Conservation (phyloP, 768 basidiomycete species). For the Leucosporidium creatinivorum region DNA sequence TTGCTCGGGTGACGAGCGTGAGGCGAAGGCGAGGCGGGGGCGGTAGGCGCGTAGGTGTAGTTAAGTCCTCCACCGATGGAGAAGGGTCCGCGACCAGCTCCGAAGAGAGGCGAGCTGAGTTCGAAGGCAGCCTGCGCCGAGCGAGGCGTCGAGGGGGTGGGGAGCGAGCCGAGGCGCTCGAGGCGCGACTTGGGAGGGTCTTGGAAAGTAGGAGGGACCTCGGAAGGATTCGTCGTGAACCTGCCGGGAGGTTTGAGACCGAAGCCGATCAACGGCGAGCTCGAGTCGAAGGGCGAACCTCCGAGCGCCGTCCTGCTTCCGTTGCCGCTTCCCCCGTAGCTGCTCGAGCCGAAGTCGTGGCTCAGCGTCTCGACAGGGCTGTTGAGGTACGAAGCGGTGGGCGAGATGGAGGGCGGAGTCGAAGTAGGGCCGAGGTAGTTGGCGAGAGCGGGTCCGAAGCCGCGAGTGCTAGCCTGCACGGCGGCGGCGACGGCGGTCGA, state of each 20-base stretch:
- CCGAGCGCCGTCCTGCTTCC: too few relatives aligned
- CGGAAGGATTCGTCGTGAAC: slow-evolving; percentile 14
- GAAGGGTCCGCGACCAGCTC: too few relatives aligned
- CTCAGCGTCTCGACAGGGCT: background rate
- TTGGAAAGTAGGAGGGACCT: slow-evolving; percentile 24
- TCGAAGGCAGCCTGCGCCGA: background rate
- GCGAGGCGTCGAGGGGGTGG: background rate
- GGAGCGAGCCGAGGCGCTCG: slow-evolving; percentile 17
- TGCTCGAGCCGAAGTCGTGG: background rate
- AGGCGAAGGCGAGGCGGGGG: slow-evolving; percentile 4
- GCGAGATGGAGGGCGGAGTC: background rate
- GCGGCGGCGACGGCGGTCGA: slow-evolving; percentile 16
- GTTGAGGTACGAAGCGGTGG: slow-evolving; percentile 3
- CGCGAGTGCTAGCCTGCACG: slow-evolving; percentile 3
- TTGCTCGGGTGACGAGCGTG: slow-evolving; percentile 15
- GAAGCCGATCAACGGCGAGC: slow-evolving; percentile 21
- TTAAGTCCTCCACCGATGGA: too few relatives aligned
- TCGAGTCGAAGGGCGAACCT: background rate
- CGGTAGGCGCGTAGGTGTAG: too few relatives aligned
- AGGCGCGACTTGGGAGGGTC: slow-evolving; percentile 25
- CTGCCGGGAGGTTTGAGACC: slow-evolving; percentile 7
- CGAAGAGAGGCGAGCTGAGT: too few relatives aligned
- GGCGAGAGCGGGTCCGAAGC: slow-evolving; percentile 23
- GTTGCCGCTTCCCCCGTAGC: background rate
- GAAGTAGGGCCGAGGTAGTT: slow-evolving; percentile 16